These are phyloP conservation scores for Jaminaea rosea DNA, from an alignment of 1,284 basidiomycete species.

Conservation along the genomic window DNA sequence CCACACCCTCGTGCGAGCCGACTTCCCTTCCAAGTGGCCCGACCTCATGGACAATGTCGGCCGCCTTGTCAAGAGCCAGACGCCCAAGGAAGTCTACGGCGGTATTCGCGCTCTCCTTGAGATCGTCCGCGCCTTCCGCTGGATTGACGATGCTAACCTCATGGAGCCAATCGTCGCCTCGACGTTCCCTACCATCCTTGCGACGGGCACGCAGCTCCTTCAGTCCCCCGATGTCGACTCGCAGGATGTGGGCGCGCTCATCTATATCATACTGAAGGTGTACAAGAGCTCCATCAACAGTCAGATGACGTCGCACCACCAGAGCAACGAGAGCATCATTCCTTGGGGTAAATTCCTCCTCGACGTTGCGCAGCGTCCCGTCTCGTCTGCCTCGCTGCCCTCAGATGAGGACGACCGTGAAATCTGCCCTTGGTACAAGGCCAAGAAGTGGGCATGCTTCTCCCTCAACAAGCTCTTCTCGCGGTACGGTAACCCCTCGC, in stretches of 20 bases:
- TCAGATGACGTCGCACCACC: slow-evolving; percentile 37
- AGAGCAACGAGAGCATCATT: slow-evolving; percentile 39
- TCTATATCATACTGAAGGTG: slow-evolving; percentile 41
- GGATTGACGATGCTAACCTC: slow-evolving; percentile 32
- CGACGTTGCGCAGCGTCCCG: slow-evolving; percentile 34
- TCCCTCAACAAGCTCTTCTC: slow-evolving; percentile 44
- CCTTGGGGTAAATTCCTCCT: slow-evolving; percentile 44
- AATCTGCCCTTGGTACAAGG: slow-evolving; percentile 39
- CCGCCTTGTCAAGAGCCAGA: slow-evolving; percentile 22
- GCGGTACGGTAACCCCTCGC: slow-evolving; percentile 42
- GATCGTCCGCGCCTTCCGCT: slow-evolving; percentile 36
- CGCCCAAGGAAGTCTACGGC: slow-evolving; percentile 29
- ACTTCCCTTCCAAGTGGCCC: slow-evolving; percentile 41
- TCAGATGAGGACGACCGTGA: slow-evolving; percentile 29
- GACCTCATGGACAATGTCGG: slow-evolving; percentile 34
- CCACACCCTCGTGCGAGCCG: slow-evolving; percentile 27
- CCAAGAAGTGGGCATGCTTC: slow-evolving; percentile 47
- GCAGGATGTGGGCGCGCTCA: slow-evolving; percentile 33
- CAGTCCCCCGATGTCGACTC: slow-evolving; percentile 25
- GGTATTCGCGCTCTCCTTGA: slow-evolving; percentile 41
- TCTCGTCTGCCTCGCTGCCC: slow-evolving; percentile 23
- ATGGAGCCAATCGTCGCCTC: slow-evolving; percentile 32
- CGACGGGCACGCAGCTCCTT: slow-evolving; percentile 27
- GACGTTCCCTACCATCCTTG: slow-evolving; percentile 36
- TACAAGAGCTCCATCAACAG: slow-evolving; percentile 43